Base-by-base conservation (phyloP, 352 stramenopile genomes). In the Phytophthora podocarpi region DNA sequence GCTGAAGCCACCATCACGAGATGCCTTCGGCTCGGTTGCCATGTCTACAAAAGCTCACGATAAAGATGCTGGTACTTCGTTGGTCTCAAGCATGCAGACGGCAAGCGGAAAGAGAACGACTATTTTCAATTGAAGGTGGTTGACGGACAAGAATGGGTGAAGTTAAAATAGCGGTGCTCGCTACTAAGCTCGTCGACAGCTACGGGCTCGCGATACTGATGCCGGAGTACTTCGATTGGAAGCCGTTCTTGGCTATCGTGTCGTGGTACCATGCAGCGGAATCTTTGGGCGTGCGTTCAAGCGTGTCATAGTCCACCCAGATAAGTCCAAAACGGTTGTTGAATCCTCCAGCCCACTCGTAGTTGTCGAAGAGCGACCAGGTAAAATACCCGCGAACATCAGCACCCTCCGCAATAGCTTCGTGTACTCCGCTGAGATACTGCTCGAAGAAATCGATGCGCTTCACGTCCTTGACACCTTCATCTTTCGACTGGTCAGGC, bases 291-390 rank as follows among this genome's bases (percentile, higher is more conserved):
- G 79, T 70, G 43, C 81, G 81, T 51, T 90, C 76, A 41, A 78
- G 68, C 24, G 78, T 90, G 42, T 81, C 62, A 42, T 75, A 85
- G 64, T 88, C 56, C 23, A 90, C 78, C 68, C 72, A 87, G 46
- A 79, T 52, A 23, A 87, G 40, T 0, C 80, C 78, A 35, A 90
- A 87, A 31, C 78, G 80, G 61, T 84, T 85, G 26, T 43, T 58
- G 63, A 82, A 89, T 37, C 77, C 78, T 5, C 70, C 64, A 30
- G 91, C 72, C 93, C 93, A 98, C 59, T 98, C 91, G 67, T 93
- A 97, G 52, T 98, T 98, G 72, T 98, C 90, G 46, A 96, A 80
- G 12, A 98, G 80, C 51, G 76, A 93, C 92, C 92, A 98, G 7
- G 85, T 85, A 81, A 96, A 97, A 58, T 97, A 98, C 13, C 85